Base-by-base conservation (phyloP, 2,329 filamentous ascomycete species). In the Fusarium albidum region DNA sequence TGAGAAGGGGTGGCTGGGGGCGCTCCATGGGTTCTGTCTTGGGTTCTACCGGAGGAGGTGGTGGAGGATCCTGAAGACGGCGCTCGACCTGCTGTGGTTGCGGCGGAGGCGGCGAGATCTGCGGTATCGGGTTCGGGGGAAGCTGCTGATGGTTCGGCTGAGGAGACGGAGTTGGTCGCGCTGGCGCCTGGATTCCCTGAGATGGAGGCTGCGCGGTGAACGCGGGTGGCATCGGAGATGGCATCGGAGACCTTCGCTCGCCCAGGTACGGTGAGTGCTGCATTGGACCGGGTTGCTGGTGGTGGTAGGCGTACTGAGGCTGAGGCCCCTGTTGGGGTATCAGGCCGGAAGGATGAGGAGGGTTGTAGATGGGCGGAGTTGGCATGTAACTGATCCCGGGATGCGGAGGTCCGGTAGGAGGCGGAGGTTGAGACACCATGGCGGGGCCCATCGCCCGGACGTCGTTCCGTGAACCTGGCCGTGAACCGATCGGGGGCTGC, bases 311-410 rank as follows among this genome's bases (percentile, higher is more conserved):
- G 39, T 67, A 65, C 43, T 64, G 64, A 9, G 51, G 58, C 27
- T 45, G 49, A 29, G 58, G 50, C 12, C 45, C 52, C 31, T 64
- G 63, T 38, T 66, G 62, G 33, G 63, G 57, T 55, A 68, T 54
- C 47, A 69, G 43, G 37, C 49, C 13, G 10, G 60, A 47, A 25
- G 61, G 52, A 64, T 71, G 27, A 61, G 66, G 79, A 75, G 76
- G 86, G 66, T 92, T 91, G 74, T 96, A 96, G 64, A 96, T 91
- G 28, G 90, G 85, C 32, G 90, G 90, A 59, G 95, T 92, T 4
- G 90, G 87, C 80, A 96, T 91, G 70, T 92, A 97, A 4, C 89
- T 84, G 72, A 90, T 96, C 48, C 85, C 90, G 67, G 68, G 68
- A 55, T 75, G 73, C 25, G 80, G 79, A 28, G 82, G 82, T 40